Conservation (phyloP, 306 rosid genomes). For the Vigna angularis region DNA sequence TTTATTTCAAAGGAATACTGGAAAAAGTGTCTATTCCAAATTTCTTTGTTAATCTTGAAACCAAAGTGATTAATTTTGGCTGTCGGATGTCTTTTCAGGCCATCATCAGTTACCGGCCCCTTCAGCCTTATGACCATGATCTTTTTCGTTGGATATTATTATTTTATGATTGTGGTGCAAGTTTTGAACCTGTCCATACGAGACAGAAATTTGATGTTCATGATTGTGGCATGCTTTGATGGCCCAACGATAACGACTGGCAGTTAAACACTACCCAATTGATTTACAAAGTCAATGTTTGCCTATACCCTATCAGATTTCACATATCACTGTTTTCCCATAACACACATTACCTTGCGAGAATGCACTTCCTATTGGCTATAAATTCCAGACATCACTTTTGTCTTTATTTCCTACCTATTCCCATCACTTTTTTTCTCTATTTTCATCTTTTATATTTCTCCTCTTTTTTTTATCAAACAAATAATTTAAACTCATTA, state of each 20-base stretch:
- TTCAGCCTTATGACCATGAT: background rate
- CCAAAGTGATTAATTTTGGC: constrained; percentile 3
- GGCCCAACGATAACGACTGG: constrained; percentile 16
- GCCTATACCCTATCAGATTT: constrained; percentile 16
- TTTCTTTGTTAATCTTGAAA: constrained; percentile 17
- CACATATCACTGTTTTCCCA: background rate
- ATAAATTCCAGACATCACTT: background rate
- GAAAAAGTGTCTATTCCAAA: background rate
- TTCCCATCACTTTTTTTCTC: too few species aligned
- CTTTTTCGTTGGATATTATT: background rate
- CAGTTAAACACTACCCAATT: background rate
- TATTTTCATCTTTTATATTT: too few species aligned
- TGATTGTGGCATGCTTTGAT: constrained; percentile 5
- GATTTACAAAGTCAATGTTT: constrained; percentile 19
- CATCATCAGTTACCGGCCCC: constrained; percentile 18
- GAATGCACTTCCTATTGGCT: background rate
- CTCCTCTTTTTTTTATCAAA: too few species aligned
- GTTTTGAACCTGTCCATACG: constrained; percentile 14
- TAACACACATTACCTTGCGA: background rate
- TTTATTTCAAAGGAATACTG: constrained; percentile 10
- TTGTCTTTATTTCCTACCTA: too few species aligned
- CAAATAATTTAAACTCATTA: background rate
- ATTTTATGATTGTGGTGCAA: constrained; percentile 7
- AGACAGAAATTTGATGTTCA: constrained; percentile 27
- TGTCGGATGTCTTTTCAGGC: background rate